Evolutionary conservation across 176 grass and related monocot genomes (phyloP), one percentile per base, ranked within the genome.

Genomic region (Oryza coarctata): DNA sequence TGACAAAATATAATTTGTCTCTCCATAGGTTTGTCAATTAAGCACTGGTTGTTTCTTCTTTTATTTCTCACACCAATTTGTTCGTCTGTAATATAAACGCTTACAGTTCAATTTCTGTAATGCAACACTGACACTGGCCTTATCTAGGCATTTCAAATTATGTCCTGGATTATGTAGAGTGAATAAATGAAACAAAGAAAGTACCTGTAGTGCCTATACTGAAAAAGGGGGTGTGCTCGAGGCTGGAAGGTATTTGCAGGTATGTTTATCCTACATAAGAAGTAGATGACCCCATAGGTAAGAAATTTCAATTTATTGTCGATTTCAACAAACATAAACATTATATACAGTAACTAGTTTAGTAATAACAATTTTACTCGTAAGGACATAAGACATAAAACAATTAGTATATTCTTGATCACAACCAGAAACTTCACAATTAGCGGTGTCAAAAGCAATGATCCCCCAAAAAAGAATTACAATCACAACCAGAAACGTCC

Each of bases 141-240:
- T 34, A 30, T 28, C 71, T 15, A 69, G 6, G 62, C 34, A 20
- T 20, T 67, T 63, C n/a, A 31, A 47, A 79, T 63, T 35, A 12
- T 57, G 32, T 74, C 71, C 39, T 58, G 44, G 71, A 77, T 43
- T 41, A 81, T 52, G 45, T 4, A 77, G 33, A 74, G 12, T 71
- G 35, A 35, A 73, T 45, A 47, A 80, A 85, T 52, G 30, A 75
- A 75, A 62, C 26, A 30, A 69, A 27, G 38, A 70, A 88, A 58
- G 34, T 92, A 98, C 96, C 96, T 93, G 88, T 98, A 98, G 80
- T 95, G 91, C 82, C 88, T 93, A 82, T 98, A 98, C 73, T 98
- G 96, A 75, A 98, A 98, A 77, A 98, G 93, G 25, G 89, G 93
- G 0, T 88, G 90, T 65, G 93, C 96, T 80, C 93, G 84, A 87